Percentiles rank a stretch among this genome's conserved stretches.
Evolutionary conservation across 2,329 filamentous ascomycete genomes (phyloP).

Genomic region (Penicillium sp.): DNA sequence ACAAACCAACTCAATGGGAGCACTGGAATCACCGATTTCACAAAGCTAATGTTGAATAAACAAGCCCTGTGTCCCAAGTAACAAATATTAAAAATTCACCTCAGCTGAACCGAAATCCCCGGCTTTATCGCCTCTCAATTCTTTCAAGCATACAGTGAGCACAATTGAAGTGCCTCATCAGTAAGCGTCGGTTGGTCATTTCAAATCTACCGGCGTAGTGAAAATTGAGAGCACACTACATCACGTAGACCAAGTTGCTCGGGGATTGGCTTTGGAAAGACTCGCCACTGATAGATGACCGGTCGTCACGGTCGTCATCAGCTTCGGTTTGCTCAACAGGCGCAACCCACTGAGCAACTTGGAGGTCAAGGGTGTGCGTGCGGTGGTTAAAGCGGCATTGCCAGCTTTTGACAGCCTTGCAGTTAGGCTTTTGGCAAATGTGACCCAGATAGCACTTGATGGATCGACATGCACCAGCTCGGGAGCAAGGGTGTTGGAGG

Average conservation of each 20-base stretch:
- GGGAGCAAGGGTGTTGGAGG: constrained; percentile 44
- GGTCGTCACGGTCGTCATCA: constrained; percentile 9
- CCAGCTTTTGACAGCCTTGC: constrained; percentile 30
- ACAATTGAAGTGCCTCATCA: constrained; percentile 1
- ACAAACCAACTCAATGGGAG: neutral
- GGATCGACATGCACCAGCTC: constrained; percentile 43
- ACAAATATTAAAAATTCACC: neutral
- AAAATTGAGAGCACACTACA: neutral
- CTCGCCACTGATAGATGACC: constrained; percentile 16
- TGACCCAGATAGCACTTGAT: constrained; percentile 50
- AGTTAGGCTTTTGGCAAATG: constrained; percentile 35
- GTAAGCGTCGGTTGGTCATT: constrained; percentile 1
- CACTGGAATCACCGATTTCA: neutral
- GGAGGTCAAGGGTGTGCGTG: constrained; percentile 28
- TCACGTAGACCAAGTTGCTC: neutral
- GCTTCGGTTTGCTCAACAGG: constrained; percentile 22
- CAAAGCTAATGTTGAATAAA: neutral
- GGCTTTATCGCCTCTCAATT: neutral
- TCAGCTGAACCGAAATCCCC: neutral
- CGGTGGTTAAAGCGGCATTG: constrained; percentile 31
- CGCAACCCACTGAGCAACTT: constrained; percentile 22
- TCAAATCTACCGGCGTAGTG: neutral
- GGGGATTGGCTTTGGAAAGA: constrained; percentile 14
- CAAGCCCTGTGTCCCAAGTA: neutral
- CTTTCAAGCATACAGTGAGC: constrained; percentile 12